phyloP scores from a whole-genome alignment of 176 grass and related monocot species.

The Sorghum bicolor region DNA sequence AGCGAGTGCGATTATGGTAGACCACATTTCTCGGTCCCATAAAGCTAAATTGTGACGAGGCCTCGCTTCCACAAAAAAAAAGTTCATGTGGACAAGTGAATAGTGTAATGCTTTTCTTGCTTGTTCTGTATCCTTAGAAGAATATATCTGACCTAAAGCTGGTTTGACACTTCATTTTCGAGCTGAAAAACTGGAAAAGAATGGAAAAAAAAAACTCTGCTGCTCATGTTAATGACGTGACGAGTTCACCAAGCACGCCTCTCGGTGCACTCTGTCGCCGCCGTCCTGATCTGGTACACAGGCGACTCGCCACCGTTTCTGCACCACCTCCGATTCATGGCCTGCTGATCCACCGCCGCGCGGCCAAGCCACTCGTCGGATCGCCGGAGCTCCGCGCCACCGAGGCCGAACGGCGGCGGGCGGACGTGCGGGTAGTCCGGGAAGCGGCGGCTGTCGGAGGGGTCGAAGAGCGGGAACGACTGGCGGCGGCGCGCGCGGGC shows the following conservation, averaged over 20 bases:
- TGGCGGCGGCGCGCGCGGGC: slow-evolving; percentile 32
- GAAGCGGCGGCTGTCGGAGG: slow-evolving; percentile 32
- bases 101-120: not conserved
- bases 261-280: not conserved
- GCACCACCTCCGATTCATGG: not conserved
- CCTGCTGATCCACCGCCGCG: not conserved
- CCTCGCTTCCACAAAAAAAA: not conserved
- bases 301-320: slow-evolving; percentile 47
- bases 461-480: slow-evolving; percentile 73
- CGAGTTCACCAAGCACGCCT: slow-evolving; percentile 24
- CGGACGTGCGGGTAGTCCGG: slow-evolving; percentile 57
- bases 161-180: not conserved
- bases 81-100: not conserved
- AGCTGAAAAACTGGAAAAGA: not conserved
- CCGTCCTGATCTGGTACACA: slow-evolving; percentile 49
- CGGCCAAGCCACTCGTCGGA: not conserved
- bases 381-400: not conserved
- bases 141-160: not conserved
- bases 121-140: not conserved
- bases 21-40: too few relatives aligned
- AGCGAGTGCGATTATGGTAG: not conserved
- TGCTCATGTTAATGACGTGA: not conserved
- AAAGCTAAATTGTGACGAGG: not conserved
- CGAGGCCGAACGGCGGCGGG: not conserved
- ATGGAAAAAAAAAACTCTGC: not conserved